phyloP scores from a whole-genome alignment of 2,329 filamentous ascomycete genomes.

The Shiraia bambusicola region DNA sequence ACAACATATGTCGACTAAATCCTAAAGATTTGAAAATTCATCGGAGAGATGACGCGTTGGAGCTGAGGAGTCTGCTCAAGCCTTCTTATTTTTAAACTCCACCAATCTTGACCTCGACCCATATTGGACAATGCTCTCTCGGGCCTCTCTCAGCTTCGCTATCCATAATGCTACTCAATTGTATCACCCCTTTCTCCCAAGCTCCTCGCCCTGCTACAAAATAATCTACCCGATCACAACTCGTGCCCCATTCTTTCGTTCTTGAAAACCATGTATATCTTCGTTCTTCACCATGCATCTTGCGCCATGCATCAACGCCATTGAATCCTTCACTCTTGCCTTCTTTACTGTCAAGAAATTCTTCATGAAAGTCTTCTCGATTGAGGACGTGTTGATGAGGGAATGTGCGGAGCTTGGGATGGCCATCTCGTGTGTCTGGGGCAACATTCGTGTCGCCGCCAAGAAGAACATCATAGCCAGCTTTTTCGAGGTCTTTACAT shows the following conservation, averaged over 20 bases:
- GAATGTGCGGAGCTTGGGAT: slow-evolving; percentile 50
- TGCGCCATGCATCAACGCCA: slow-evolving; percentile 53
- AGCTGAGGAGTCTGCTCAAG: no score
- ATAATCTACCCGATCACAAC: slow-evolving; percentile 58
- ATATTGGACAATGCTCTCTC: slow-evolving; percentile 58
- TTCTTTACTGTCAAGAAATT: slow-evolving; percentile 45
- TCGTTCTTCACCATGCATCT: slow-evolving; percentile 45
- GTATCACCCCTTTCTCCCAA: slow-evolving; percentile 42
- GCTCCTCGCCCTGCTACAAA: slow-evolving; percentile 49
- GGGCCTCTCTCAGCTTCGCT: slow-evolving; percentile 50
- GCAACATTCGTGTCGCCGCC: slow-evolving; percentile 58
- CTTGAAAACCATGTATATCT: slow-evolving; percentile 55
- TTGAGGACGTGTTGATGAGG: slow-evolving; percentile 54
- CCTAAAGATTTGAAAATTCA: no score
- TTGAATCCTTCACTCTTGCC: slow-evolving; percentile 15
- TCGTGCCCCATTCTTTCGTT: slow-evolving; percentile 49
- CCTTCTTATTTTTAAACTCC: neutral
- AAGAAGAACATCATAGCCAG: slow-evolving; percentile 50
- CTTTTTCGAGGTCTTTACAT: slow-evolving; percentile 43
- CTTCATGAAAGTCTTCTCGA: slow-evolving; percentile 53
- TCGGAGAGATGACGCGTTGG: no score
- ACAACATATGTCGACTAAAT: no score
- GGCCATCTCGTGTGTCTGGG: slow-evolving; percentile 46
- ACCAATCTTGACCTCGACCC: slow-evolving; percentile 33
- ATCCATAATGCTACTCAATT: slow-evolving; percentile 46